Evolutionary conservation across 2,329 filamentous ascomycete species (phyloP).

Genomic region (Colletotrichum sansevieriae): DNA sequence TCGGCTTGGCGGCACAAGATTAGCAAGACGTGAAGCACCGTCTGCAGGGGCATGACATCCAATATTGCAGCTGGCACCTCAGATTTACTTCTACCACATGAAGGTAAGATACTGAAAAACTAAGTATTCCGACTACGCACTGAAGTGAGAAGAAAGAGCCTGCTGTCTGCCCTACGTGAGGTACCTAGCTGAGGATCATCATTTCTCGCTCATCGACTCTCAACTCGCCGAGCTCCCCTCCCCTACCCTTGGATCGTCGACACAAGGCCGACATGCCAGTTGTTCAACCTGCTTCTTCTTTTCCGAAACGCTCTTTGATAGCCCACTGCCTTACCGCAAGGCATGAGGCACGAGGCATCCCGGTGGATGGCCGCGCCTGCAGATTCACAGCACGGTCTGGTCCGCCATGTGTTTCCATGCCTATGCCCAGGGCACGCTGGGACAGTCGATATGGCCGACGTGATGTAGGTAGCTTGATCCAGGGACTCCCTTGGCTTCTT

Average conservation of each 20-base stretch:
- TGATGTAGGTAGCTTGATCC: slow-evolving; percentile 1
- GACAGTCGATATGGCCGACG: slow-evolving; percentile 1
- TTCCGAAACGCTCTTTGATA: slow-evolving; percentile 10
- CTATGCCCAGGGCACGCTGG: not conserved
- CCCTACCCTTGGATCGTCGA: not conserved
- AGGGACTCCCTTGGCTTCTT: slow-evolving; percentile 21
- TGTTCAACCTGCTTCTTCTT: not conserved
- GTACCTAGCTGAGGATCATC: too few relatives aligned
- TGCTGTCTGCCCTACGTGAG: too few relatives aligned
- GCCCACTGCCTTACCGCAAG: not conserved
- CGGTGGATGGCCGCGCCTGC: not conserved
- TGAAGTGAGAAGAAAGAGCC: too few relatives aligned
- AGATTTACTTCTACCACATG: not conserved
- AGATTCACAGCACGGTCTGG: not conserved
- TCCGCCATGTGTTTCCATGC: not conserved
- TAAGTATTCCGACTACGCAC: not conserved
- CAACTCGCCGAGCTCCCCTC: not conserved
- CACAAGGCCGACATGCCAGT: not conserved
- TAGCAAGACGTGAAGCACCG: not conserved
- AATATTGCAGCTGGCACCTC: not conserved
- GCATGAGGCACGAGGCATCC: not conserved
- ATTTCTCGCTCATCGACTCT: too few relatives aligned
- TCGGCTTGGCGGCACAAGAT: slow-evolving; percentile 11
- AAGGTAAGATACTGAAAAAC: not conserved
- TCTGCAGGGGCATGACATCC: too few relatives aligned